Conservation (phyloP, 441 rosid genomes). For the Raphanus hybrid region DNA sequence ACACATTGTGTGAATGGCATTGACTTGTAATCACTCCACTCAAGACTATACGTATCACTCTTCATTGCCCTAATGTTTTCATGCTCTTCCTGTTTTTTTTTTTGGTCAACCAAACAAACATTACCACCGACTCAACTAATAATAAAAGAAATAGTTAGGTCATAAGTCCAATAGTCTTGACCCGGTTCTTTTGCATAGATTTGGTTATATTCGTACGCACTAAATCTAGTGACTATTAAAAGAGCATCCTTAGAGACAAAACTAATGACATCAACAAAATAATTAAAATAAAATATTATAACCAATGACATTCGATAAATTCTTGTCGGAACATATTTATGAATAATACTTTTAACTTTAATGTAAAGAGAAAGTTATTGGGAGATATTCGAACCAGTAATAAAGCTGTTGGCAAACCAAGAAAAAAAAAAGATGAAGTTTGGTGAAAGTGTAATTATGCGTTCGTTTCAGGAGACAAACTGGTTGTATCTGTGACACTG, state of each 20-base stretch:
- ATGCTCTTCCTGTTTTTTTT: constrained; percentile 78
- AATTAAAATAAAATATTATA: not conserved
- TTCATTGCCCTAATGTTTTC: constrained; percentile 75
- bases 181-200: constrained; percentile 29
- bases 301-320: constrained; percentile 20
- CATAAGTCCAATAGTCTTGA: constrained; percentile 17
- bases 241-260: constrained; percentile 22
- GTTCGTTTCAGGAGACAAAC: constrained; percentile 40
- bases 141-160: constrained; percentile 17
- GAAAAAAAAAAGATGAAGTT: constrained; percentile 11
- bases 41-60: constrained; percentile 55
- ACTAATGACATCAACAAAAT: constrained; percentile 36
- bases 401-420: constrained; percentile 31
- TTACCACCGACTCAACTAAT: constrained; percentile 14
- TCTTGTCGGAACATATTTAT: constrained; percentile 41
- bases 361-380: constrained; percentile 26
- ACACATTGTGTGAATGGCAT: constrained; percentile 99
- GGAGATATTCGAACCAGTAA: constrained; percentile 28
- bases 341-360: constrained; percentile 33
- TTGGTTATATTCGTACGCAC: constrained; percentile 27
- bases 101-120: constrained; percentile 15
- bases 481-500: constrained; percentile 37
- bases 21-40: constrained; percentile 96
- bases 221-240: constrained; percentile 31
- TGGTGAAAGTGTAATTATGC: constrained; percentile 43